Conservation (phyloP, 1,139 yeast species). For the Hanseniaspora gamundiae region DNA sequence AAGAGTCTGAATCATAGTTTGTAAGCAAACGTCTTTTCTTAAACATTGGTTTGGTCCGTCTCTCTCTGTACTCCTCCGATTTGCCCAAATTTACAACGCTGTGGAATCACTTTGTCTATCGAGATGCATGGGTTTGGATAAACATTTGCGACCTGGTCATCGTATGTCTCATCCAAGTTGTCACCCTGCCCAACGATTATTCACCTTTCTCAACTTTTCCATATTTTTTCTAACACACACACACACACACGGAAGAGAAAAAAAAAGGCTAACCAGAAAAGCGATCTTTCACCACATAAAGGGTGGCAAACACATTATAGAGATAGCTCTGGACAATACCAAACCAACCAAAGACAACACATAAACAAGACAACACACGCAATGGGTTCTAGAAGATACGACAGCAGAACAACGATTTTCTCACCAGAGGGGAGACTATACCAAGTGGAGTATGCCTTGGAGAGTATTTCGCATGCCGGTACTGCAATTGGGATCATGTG, state of each 20-base stretch:
- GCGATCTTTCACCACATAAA: too few relatives aligned
- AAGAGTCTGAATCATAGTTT: slow-evolving; percentile 1
- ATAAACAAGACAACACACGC: slow-evolving; percentile 8
- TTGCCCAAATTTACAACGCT: too few relatives aligned
- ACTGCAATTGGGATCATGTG: slow-evolving; percentile 94
- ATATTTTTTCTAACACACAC: too few relatives aligned
- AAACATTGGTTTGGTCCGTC: background rate
- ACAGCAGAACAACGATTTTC: slow-evolving; percentile 94
- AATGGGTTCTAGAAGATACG: slow-evolving; percentile 77
- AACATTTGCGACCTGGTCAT: too few relatives aligned
- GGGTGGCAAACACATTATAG: too few relatives aligned
- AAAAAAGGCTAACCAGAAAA: too few relatives aligned
- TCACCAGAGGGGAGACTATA: slow-evolving; percentile 97
- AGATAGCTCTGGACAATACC: background rate
- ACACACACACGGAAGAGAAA: too few relatives aligned
- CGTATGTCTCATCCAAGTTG: too few relatives aligned
- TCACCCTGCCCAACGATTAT: too few relatives aligned
- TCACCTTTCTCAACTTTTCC: too few relatives aligned
- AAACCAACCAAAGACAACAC: background rate
- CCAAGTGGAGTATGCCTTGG: slow-evolving; percentile 95
- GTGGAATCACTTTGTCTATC: too few relatives aligned
- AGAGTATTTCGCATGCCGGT: slow-evolving; percentile 96
- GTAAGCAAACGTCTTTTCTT: background rate
- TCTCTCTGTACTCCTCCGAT: background rate
- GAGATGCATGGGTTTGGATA: too few relatives aligned